These are phyloP conservation scores for Solanum appendiculatum DNA, from an alignment of 257 asterid species.

Conservation along the genomic window DNA sequence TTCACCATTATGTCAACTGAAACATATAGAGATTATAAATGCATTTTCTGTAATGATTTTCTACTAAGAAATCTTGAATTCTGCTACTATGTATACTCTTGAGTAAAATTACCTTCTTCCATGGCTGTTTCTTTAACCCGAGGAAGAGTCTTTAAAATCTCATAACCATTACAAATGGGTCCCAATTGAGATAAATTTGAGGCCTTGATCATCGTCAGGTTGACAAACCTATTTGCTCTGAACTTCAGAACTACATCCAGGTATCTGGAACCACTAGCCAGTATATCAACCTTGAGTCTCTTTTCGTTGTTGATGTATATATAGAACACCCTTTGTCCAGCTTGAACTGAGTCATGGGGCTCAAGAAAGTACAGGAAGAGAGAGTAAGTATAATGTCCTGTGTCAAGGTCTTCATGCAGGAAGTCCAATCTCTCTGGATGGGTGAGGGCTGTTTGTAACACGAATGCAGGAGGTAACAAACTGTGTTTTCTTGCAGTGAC, in stretches of 20 bases:
- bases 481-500: constrained; percentile 1
- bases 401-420: constrained; percentile 24
- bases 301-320: constrained; percentile 30
- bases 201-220: constrained; percentile 35
- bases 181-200: constrained; percentile 30
- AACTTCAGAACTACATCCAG: constrained; percentile 19
- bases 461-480: constrained; percentile 32
- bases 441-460: constrained; percentile 37
- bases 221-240: constrained; percentile 35
- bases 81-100: background rate
- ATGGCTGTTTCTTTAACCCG: constrained; percentile 20
- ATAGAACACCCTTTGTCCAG: constrained; percentile 45
- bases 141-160: constrained; percentile 33
- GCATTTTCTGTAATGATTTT: background rate
- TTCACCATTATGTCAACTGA: constrained; percentile 32
- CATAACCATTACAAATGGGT: constrained; percentile 49
- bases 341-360: constrained; percentile 24
- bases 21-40: background rate
- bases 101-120: constrained; percentile 34
- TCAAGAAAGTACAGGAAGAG: constrained; percentile 49
- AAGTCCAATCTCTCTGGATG: constrained; percentile 42
- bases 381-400: constrained; percentile 10
- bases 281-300: constrained; percentile 23
- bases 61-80: background rate
- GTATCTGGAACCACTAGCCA: constrained; percentile 18